Conservation (phyloP, 805 yeast genomes). For the Kazachstania psychrophila region DNA sequence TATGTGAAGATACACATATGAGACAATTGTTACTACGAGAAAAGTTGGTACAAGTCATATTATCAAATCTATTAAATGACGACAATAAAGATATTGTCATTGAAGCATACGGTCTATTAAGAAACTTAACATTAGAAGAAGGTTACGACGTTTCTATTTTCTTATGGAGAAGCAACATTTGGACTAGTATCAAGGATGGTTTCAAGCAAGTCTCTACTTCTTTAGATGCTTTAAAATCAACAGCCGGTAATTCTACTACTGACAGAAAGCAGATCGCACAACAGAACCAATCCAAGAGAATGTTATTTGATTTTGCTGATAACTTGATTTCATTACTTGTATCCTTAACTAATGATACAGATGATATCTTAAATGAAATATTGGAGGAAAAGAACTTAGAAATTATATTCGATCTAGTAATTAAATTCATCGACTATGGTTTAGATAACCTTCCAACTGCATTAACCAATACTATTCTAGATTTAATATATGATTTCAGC, state of each 20-base stretch:
- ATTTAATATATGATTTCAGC: constrained; percentile 51
- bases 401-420: constrained; percentile 21
- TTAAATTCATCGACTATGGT: constrained; percentile 25
- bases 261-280: constrained; percentile 3
- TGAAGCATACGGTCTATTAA: constrained; percentile 69
- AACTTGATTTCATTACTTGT: constrained; percentile 61
- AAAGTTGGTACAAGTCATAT: constrained; percentile 50
- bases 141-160: constrained; percentile 73
- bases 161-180: constrained; percentile 70
- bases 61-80: constrained; percentile 61
- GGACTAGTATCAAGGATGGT: constrained; percentile 49
- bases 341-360: constrained; percentile 56
- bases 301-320: constrained; percentile 60
- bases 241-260: not conserved
- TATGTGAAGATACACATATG: constrained; percentile 59
- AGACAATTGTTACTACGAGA: constrained; percentile 62
- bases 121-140: constrained; percentile 76
- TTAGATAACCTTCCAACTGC: constrained; percentile 30
- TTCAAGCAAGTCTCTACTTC: constrained; percentile 44
- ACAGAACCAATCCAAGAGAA: constrained; percentile 33
- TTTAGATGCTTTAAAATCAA: constrained; percentile 20
- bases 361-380: constrained; percentile 44
- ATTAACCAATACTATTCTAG: constrained; percentile 45
- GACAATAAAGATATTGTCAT: constrained; percentile 65
- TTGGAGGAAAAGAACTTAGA: constrained; percentile 22